Evolutionary conservation across 2,329 filamentous ascomycete genomes (phyloP).

Genomic region (Emericellopsis cladophorae): DNA sequence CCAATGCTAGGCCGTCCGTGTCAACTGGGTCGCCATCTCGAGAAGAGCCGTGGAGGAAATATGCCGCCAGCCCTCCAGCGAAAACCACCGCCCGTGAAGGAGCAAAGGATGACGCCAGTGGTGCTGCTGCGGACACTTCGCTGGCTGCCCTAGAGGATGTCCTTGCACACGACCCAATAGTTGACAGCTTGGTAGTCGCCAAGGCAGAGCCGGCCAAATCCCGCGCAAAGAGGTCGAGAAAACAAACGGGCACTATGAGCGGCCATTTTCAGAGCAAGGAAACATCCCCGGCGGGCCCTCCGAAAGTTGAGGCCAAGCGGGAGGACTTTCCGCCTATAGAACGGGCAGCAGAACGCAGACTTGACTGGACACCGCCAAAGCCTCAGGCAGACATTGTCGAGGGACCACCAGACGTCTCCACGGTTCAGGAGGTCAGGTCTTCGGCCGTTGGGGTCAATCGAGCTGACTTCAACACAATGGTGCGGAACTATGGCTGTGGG

Average conservation of each 20-base stretch:
- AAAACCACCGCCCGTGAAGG: background rate
- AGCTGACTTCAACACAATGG: conserved; percentile 13
- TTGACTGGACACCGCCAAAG: conserved; percentile 57
- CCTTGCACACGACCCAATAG: background rate
- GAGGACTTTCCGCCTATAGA: conserved; percentile 25
- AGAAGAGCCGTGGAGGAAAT: conserved; percentile 24
- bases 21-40: background rate
- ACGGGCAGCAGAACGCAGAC: conserved; percentile 39
- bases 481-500: conserved; percentile 26
- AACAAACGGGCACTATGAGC: conserved; percentile 18
- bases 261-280: conserved; percentile 14
- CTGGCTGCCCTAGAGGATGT: too few species aligned
- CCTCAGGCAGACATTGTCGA: conserved; percentile 18
- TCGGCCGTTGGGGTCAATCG: background rate
- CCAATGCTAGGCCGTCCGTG: background rate
- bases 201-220: conserved; percentile 7
- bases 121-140: background rate
- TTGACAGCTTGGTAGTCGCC: conserved; percentile 1
- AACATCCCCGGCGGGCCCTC: conserved; percentile 5
- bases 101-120: background rate
- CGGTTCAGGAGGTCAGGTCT: conserved; percentile 3
- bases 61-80: conserved; percentile 7
- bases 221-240: conserved; percentile 8
- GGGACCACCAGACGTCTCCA: conserved; percentile 15
- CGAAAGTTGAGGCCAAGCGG: conserved; percentile 7